A percentile compares a stretch with the other conserved stretches of the same genome.
Evolutionary conservation across 345 rosid genomes (phyloP).

Genomic region (Zanthoxylum bungeanum): DNA sequence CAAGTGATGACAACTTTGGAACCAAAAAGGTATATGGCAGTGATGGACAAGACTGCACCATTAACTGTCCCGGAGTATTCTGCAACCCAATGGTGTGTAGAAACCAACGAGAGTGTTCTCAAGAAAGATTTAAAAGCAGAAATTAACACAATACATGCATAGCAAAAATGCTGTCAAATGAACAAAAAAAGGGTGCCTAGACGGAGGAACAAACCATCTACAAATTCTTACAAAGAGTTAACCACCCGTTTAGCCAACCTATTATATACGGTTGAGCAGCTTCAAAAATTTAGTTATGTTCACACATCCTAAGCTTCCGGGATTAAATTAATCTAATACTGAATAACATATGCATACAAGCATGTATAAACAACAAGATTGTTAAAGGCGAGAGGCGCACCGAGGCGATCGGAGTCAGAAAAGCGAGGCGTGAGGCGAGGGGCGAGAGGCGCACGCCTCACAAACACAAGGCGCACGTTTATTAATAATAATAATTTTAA

Average conservation of each 20-base stretch:
- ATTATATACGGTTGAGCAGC: neutral
- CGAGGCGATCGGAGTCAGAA: too few species aligned
- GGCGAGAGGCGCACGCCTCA: too few species aligned
- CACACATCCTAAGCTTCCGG: neutral
- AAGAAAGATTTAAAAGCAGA: neutral
- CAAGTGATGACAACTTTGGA: neutral
- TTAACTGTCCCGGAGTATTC: neutral
- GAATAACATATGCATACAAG: too few species aligned
- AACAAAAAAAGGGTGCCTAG: neutral
- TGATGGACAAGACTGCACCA: neutral
- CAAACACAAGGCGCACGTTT: too few species aligned
- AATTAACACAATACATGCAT: neutral
- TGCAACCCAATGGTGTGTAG: neutral
- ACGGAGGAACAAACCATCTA: neutral
- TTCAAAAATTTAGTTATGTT: neutral
- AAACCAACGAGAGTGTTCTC: neutral
- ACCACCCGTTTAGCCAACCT: neutral
- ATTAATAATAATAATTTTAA: too few species aligned
- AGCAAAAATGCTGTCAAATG: neutral
- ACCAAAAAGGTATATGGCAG: neutral
- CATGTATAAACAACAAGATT: neutral
- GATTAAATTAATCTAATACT: neutral
- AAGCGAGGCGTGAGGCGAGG: too few species aligned
- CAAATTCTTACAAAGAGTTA: neutral
- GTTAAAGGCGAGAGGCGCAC: too few species aligned